Evolutionary conservation across 352 stramenopile species (phyloP).

Genomic region (Phytophthora uliginosa): DNA sequence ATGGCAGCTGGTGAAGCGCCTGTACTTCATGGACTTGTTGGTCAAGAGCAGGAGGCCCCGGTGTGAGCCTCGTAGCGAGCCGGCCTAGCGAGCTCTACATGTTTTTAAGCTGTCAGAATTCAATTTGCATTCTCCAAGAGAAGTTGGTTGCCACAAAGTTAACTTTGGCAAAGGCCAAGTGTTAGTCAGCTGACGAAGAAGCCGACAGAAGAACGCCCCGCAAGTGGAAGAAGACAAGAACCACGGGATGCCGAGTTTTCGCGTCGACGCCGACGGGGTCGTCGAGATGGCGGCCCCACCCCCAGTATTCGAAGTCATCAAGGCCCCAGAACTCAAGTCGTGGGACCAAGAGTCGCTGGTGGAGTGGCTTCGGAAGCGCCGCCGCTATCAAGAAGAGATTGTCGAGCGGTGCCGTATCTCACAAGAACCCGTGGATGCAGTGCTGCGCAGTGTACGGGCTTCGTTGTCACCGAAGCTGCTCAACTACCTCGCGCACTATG

Average conservation of each 20-base stretch:
- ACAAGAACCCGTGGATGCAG: background rate
- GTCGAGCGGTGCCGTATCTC: background rate
- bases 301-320: background rate
- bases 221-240: background rate
- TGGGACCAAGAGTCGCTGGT: conserved; percentile 1
- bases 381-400: background rate
- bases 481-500: background rate
- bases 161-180: background rate
- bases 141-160: too few relatives aligned
- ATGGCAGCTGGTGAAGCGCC: too few relatives aligned
- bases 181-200: background rate
- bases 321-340: background rate
- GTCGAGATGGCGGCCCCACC: conserved; percentile 1
- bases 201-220: background rate
- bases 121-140: too few relatives aligned
- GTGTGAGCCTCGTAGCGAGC: too few relatives aligned
- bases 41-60: too few relatives aligned
- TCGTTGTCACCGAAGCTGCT: background rate
- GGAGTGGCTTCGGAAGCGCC: background rate
- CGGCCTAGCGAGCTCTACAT: too few relatives aligned
- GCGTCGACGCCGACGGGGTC: background rate
- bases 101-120: too few relatives aligned
- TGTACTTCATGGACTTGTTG: too few relatives aligned
- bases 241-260: background rate
- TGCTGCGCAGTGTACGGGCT: background rate